Evolutionary conservation across 139 green algal species (phyloP).

Genomic region (Yamagishiella unicocca): DNA sequence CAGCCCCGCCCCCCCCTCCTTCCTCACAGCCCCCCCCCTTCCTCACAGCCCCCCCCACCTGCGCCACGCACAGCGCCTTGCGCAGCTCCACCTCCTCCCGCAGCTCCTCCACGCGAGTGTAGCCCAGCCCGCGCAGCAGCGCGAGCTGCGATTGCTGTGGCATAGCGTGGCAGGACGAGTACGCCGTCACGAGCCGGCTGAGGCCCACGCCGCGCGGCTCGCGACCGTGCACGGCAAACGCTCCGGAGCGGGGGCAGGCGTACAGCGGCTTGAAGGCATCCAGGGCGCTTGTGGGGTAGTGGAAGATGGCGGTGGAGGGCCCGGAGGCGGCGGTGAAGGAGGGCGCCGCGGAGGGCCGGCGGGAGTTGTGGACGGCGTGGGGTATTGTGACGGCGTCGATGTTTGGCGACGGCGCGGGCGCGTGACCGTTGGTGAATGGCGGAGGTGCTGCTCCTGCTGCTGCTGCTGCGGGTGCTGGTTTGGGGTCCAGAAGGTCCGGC

Average conservation of each 20-base stretch:
- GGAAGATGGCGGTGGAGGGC: slow-evolving; percentile 15
- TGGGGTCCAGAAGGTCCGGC: not conserved
- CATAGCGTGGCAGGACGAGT: slow-evolving; percentile 23
- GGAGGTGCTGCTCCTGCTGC: not conserved
- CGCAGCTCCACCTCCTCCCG: slow-evolving; percentile 51
- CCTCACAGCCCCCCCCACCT: slow-evolving; percentile 16
- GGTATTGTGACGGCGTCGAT: not conserved
- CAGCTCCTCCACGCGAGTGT: slow-evolving; percentile 26
- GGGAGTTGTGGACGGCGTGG: not conserved
- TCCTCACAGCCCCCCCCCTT: not conserved
- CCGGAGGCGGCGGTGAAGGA: slow-evolving; percentile 15
- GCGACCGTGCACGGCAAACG: slow-evolving; percentile 58
- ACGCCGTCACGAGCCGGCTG: slow-evolving; percentile 11
- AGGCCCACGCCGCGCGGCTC: slow-evolving; percentile 49
- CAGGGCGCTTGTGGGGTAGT: not conserved
- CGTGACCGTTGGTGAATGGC: no score
- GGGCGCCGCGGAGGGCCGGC: not conserved
- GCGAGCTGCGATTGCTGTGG: not conserved
- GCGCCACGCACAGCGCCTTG: slow-evolving; percentile 52
- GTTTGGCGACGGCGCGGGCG: not conserved
- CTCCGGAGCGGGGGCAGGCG: slow-evolving; percentile 46
- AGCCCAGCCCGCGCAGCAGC: slow-evolving; percentile 25
- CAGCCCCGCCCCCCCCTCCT: no score
- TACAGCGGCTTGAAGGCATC: slow-evolving; percentile 26
- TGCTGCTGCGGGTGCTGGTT: not conserved